phyloP scores from a whole-genome alignment of 2,329 filamentous ascomycete species.

The Purpureocillium lavendulum region DNA sequence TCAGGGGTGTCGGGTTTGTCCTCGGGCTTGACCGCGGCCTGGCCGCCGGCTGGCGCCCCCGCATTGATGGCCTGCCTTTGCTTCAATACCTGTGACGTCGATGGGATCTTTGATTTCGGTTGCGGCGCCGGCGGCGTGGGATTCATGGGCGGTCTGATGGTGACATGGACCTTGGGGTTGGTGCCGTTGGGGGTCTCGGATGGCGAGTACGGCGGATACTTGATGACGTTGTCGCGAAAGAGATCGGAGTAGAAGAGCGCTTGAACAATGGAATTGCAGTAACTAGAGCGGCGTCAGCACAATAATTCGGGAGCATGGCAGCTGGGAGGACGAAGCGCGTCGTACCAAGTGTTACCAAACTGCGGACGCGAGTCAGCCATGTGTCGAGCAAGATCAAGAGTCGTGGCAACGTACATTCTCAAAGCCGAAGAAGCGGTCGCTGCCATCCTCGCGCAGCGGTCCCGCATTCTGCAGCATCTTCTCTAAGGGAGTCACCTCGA shows the following conservation, averaged over 20 bases:
- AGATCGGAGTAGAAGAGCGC: constrained; percentile 92
- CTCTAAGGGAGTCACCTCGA: constrained; percentile 54
- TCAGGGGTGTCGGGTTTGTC: constrained; percentile 93
- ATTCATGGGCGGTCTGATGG: constrained; percentile 48
- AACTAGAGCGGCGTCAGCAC: constrained; percentile 46
- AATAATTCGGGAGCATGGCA: not conserved
- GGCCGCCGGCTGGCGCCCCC: constrained; percentile 45
- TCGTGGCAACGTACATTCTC: constrained; percentile 69
- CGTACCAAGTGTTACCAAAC: constrained; percentile 97
- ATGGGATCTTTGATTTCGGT: constrained; percentile 44
- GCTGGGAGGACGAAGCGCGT: not conserved
- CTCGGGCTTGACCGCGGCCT: constrained; percentile 59
- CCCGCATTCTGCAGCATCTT: constrained; percentile 78
- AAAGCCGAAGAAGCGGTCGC: constrained; percentile 96
- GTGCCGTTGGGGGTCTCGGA: constrained; percentile 59
- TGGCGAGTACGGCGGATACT: constrained; percentile 70
- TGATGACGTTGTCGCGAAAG: constrained; percentile 90
- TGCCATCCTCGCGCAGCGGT: constrained; percentile 75
- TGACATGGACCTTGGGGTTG: constrained; percentile 48
- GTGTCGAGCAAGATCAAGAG: not conserved
- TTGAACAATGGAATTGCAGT: constrained; percentile 97
- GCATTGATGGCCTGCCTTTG: constrained; percentile 46
- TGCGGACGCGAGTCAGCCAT: constrained; percentile 28
- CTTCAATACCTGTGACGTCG: constrained; percentile 46
- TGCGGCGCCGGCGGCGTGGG: constrained; percentile 30